phyloP scores from a whole-genome alignment of 2,329 filamentous ascomycete genomes.

The Mycocentrospora acerina region DNA sequence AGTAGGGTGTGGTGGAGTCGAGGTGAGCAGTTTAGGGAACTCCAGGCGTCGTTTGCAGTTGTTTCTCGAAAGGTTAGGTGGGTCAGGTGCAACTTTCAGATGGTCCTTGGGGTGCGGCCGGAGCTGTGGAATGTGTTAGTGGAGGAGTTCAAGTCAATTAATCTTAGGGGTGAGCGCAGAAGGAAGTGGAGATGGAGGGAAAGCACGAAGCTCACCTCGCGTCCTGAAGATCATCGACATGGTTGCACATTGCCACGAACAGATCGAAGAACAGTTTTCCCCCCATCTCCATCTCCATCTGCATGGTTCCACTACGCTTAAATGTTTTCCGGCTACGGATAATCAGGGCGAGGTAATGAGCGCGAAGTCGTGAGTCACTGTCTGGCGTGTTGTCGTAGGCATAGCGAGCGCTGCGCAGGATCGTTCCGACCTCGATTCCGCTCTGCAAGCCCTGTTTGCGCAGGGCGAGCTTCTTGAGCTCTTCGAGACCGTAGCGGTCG shows the following conservation, averaged over 20 bases:
- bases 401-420: conserved; percentile 89
- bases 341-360: conserved; percentile 95
- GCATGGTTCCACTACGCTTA: conserved; percentile 97
- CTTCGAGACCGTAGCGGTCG: conserved; percentile 85
- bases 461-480: conserved; percentile 86
- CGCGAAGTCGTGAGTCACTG: conserved; percentile 86
- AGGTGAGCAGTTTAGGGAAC: conserved; percentile 10
- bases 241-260: conserved; percentile 97
- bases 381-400: conserved; percentile 95
- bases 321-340: conserved; percentile 97
- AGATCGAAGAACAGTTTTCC: conserved; percentile 96
- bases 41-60: conserved; percentile 19
- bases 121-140: conserved; percentile 18
- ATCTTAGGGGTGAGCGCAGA: neutral
- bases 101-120: conserved; percentile 29
- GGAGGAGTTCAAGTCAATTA: conserved; percentile 7
- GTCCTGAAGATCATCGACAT: conserved; percentile 93
- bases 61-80: conserved; percentile 9
- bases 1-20: conserved; percentile 8
- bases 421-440: conserved; percentile 88
- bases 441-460: conserved; percentile 93
- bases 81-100: conserved; percentile 21
- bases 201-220: conserved; percentile 56
- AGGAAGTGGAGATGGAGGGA: conserved; percentile 9
- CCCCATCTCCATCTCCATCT: conserved; percentile 95